A percentile compares a stretch with the other conserved stretches of the same genome.
phyloP scores from a whole-genome alignment of 192 early-diverging fungal species.

The Coemansia interrupta region DNA sequence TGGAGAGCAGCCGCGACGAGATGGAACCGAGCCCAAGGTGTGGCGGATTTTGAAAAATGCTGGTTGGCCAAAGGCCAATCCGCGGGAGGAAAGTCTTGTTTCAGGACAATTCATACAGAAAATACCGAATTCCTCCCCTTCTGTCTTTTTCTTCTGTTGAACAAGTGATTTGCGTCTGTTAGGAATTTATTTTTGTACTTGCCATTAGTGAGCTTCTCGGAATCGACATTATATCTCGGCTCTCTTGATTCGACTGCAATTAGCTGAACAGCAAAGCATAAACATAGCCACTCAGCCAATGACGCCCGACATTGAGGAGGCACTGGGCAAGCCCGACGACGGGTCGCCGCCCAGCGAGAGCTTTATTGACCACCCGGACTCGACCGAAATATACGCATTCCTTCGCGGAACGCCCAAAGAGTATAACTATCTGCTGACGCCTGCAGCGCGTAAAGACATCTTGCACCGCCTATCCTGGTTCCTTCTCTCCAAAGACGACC shows the following conservation, averaged over 20 bases:
- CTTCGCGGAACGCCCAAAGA: constrained; percentile 42
- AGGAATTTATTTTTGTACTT: not conserved
- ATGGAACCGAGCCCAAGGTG: no score
- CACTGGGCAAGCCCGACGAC: constrained; percentile 32
- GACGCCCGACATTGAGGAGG: constrained; percentile 43
- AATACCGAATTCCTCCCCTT: no score
- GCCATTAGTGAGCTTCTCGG: not conserved
- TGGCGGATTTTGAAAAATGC: not conserved
- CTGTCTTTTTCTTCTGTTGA: no score
- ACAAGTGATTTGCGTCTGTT: not conserved
- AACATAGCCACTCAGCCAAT: not conserved
- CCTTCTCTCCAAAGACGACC: constrained; percentile 52
- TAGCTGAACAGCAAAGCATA: not conserved
- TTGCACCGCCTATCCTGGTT: constrained; percentile 49
- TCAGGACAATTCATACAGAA: no score
- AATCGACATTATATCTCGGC: not conserved
- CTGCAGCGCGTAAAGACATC: constrained; percentile 46
- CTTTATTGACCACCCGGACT: constrained; percentile 45
- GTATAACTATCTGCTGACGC: constrained; percentile 46
- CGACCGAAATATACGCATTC: constrained; percentile 36
- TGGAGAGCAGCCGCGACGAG: no score
- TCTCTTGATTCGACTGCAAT: constrained; percentile 5
- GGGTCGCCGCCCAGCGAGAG: constrained; percentile 39
- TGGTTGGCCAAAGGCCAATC: no score
- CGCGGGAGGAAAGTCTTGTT: no score